Conservation (phyloP, 2,329 filamentous ascomycete genomes). For the Paecilomyces niveus region DNA sequence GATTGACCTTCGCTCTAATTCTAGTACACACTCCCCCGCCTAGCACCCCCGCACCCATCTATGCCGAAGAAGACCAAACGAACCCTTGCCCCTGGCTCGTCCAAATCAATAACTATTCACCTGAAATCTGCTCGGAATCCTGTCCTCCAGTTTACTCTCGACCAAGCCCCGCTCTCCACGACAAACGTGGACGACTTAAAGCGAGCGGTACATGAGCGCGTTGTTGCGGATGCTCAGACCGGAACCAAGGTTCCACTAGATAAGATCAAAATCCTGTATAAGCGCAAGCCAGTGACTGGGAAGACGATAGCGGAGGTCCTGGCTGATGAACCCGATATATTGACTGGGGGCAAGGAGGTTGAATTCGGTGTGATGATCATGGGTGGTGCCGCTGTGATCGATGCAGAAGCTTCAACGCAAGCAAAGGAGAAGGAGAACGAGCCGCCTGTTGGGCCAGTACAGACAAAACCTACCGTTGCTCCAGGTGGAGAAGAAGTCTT, state of each 20-base stretch:
- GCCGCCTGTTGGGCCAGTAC: slow-evolving; percentile 17
- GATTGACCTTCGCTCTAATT: background rate
- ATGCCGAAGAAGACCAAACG: slow-evolving; percentile 36
- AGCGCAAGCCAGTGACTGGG: slow-evolving; percentile 78
- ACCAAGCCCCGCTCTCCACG: slow-evolving; percentile 52
- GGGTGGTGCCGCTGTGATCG: slow-evolving; percentile 54
- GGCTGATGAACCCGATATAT: slow-evolving; percentile 43
- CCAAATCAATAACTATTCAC: slow-evolving; percentile 29
- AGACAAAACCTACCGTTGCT: slow-evolving; percentile 39
- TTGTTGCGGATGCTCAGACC: slow-evolving; percentile 46
- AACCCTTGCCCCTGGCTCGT: slow-evolving; percentile 27
- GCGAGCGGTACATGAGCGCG: slow-evolving; percentile 55
- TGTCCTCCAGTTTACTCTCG: slow-evolving; percentile 59
- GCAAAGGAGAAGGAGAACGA: slow-evolving; percentile 19
- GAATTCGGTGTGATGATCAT: slow-evolving; percentile 88
- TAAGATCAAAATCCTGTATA: slow-evolving; percentile 79
- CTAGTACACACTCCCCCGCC: slow-evolving; percentile 42
- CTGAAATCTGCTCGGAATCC: slow-evolving; percentile 63
- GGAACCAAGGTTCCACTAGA: slow-evolving; percentile 40
- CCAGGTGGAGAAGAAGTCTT: slow-evolving; percentile 56
- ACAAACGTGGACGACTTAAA: slow-evolving; percentile 78
- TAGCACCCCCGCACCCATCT: slow-evolving; percentile 34
- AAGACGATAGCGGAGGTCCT: slow-evolving; percentile 72
- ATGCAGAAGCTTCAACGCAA: slow-evolving; percentile 22
- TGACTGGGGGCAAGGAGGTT: slow-evolving; percentile 41